phyloP scores from a whole-genome alignment of 192 early-diverging fungal genomes.

The Backusella mclennaniae region DNA sequence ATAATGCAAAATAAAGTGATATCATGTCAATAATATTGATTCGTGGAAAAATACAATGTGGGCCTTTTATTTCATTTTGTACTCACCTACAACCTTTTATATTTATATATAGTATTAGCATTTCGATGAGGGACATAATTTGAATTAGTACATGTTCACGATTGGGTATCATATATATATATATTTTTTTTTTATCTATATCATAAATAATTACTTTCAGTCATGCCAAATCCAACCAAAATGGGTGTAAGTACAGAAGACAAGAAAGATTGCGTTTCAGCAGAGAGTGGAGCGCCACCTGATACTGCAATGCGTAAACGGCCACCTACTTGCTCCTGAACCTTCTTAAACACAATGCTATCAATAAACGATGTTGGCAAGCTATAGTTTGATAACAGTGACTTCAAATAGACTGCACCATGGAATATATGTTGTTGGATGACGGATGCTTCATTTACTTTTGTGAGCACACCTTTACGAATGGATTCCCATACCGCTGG shows the following conservation, averaged over 20 bases:
- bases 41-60: background rate
- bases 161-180: background rate
- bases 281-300: slow-evolving; percentile 87
- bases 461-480: slow-evolving; percentile 32
- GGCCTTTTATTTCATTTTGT: background rate
- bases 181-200: background rate
- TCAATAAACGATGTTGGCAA: slow-evolving; percentile 73
- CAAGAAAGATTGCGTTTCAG: slow-evolving; percentile 83
- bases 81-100: background rate
- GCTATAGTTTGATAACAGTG: slow-evolving; percentile 49
- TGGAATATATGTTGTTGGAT: slow-evolving; percentile 69
- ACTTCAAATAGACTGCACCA: slow-evolving; percentile 71
- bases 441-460: slow-evolving; percentile 45
- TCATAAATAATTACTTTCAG: slow-evolving; percentile 9
- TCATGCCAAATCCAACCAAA: slow-evolving; percentile 87
- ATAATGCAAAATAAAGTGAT: background rate
- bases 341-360: slow-evolving; percentile 74
- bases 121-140: background rate
- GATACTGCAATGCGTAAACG: slow-evolving; percentile 74
- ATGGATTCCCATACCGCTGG: slow-evolving; percentile 64
- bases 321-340: slow-evolving; percentile 84
- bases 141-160: background rate
- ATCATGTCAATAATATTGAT: background rate
- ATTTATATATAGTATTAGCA: background rate
- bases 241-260: slow-evolving; percentile 72